Percentiles rank a stretch among this genome's conserved stretches.
phyloP scores from a whole-genome alignment of 371 early-diverging fungal species.

The Mucor piriformis region DNA sequence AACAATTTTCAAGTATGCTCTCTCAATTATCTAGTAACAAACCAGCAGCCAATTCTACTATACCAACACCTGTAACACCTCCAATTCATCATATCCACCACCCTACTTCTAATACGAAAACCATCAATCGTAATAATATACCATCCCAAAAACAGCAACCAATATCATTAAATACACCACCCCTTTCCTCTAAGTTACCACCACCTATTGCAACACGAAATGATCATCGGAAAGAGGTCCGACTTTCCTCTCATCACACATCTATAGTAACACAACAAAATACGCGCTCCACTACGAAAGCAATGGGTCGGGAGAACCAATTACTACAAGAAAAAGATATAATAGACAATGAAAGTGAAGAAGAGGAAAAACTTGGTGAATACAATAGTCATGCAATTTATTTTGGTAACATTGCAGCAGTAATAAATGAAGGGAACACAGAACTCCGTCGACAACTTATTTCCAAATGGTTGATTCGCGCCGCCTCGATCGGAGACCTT shows the following conservation, averaged over 20 bases:
- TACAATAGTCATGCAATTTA: slow-evolving; percentile 8
- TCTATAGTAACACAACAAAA: neutral
- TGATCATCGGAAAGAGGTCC: neutral
- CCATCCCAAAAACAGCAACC: neutral
- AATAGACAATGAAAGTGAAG: neutral
- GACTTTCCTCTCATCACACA: neutral
- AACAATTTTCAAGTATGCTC: slow-evolving; percentile 46
- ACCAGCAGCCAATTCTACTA: neutral
- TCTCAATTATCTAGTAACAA: slow-evolving; percentile 30
- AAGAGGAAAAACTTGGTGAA: neutral
- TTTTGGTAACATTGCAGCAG: slow-evolving; percentile 3
- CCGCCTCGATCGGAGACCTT: slow-evolving; percentile 29
- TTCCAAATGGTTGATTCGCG: slow-evolving; percentile 18
- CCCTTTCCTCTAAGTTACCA: neutral
- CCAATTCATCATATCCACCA: slow-evolving; percentile 34
- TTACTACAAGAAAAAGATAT: neutral
- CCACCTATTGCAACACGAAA: neutral
- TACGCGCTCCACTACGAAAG: neutral
- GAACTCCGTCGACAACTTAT: slow-evolving; percentile 9
- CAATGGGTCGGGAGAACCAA: neutral
- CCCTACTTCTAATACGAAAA: slow-evolving; percentile 5
- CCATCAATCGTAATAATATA: slow-evolving; percentile 5
- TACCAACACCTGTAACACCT: slow-evolving; percentile 13
- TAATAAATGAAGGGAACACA: slow-evolving; percentile 10
- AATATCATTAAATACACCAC: neutral